A percentile compares a stretch with the other conserved stretches of the same genome.
phyloP scores from a whole-genome alignment of 352 stramenopile genomes.

The Phytophthora capsici region DNA sequence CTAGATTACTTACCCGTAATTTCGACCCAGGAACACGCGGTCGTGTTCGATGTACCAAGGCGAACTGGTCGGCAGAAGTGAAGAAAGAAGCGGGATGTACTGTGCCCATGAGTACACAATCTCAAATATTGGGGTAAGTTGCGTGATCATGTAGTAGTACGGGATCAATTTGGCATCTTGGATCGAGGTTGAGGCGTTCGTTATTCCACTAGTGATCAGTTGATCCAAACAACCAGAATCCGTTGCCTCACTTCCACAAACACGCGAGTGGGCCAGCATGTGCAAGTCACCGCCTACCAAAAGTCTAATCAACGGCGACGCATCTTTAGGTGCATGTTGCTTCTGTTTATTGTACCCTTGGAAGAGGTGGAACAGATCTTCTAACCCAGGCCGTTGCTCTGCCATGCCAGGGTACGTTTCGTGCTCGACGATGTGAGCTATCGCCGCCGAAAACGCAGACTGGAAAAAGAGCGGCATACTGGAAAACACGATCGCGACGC shows the following conservation, averaged over 20 bases:
- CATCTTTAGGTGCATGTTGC: background rate
- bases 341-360: conserved; percentile 28
- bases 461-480: conserved; percentile 78
- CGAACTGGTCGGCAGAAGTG: conserved; percentile 18
- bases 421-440: conserved; percentile 61
- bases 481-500: conserved; percentile 49
- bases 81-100: conserved; percentile 26
- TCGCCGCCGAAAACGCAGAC: conserved; percentile 49
- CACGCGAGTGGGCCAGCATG: conserved; percentile 53
- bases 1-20: conserved; percentile 57
- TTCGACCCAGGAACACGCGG: conserved; percentile 61
- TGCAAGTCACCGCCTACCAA: conserved; percentile 75
- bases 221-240: conserved; percentile 54
- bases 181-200: conserved; percentile 64
- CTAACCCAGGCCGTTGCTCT: conserved; percentile 37
- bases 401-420: conserved; percentile 69
- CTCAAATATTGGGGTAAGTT: conserved; percentile 41
- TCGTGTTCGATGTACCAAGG: conserved; percentile 49
- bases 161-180: conserved; percentile 57
- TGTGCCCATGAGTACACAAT: conserved; percentile 25
- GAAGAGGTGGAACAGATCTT: conserved; percentile 50
- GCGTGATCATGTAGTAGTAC: conserved; percentile 60
- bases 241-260: conserved; percentile 37
- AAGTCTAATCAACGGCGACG: conserved; percentile 31
- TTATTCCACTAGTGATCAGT: conserved; percentile 71